A percentile compares a stretch with the other conserved stretches of the same genome.
These are phyloP conservation scores for Gossypium schwendimanii DNA, from an alignment of 441 rosid species.

Conservation along the genomic window DNA sequence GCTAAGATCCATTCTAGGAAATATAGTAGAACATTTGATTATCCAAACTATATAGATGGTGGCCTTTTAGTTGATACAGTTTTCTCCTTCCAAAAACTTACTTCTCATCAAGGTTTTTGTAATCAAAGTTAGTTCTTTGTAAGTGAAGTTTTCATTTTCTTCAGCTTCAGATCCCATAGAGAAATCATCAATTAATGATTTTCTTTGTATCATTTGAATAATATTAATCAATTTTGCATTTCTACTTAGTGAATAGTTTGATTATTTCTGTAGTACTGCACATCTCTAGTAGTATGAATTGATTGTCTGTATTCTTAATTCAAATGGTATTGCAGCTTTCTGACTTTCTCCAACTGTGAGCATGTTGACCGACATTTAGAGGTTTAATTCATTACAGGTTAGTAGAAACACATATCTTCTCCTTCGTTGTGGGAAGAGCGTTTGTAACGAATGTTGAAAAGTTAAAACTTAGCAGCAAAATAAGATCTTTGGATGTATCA, in stretches of 20 bases:
- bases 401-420: slow-evolving; percentile 99
- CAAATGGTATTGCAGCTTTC: slow-evolving; percentile 11
- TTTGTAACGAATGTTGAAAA: slow-evolving; percentile 96
- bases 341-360: slow-evolving; percentile 14
- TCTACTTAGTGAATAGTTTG: background rate
- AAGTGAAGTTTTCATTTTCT: background rate
- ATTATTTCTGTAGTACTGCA: background rate
- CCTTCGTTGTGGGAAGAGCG: slow-evolving; percentile 99
- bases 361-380: slow-evolving; percentile 25
- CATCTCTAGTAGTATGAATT: background rate
- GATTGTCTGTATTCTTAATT: slow-evolving; percentile 6
- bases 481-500: slow-evolving; percentile 68
- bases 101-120: background rate
- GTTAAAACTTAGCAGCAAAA: slow-evolving; percentile 89
- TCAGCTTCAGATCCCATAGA: background rate
- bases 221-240: background rate
- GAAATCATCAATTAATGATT: background rate
- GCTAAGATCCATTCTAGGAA: background rate
- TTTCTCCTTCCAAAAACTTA: background rate
- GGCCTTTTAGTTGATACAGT: background rate
- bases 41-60: background rate
- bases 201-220: background rate
- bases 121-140: background rate
- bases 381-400: slow-evolving; percentile 57
- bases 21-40: slow-evolving; percentile 8